Conservation (phyloP, 495 filamentous ascomycete genomes). For the Parathielavia hyrcaniae region DNA sequence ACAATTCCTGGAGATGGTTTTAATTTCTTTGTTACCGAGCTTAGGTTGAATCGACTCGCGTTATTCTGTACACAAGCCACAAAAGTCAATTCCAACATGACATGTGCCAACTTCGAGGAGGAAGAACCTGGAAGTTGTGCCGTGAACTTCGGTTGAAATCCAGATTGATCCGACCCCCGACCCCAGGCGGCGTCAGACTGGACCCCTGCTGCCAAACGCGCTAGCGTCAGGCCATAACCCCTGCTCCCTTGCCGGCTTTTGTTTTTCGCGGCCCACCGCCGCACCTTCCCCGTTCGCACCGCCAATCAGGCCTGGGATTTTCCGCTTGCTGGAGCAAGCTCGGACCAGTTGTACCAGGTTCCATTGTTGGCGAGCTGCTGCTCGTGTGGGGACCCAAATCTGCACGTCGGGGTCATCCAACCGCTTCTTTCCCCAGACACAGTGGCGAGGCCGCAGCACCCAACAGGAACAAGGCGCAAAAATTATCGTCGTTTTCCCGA, state of each 20-base stretch:
- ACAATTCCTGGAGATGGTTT: no score
- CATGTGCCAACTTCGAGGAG: no score
- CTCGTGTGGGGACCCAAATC: conserved; percentile 17
- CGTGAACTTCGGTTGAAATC: no score
- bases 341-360: conserved; percentile 12
- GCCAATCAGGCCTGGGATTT: conserved; percentile 13
- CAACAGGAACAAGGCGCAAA: conserved; percentile 19
- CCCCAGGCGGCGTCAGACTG: no score
- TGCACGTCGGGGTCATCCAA: conserved; percentile 23
- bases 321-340: conserved; percentile 7
- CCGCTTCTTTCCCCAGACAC: conserved; percentile 17
- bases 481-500: conserved; percentile 14
- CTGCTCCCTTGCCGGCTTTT: conserved; percentile 15
- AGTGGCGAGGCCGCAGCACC: neutral
- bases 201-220: no score
- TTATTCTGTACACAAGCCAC: no score
- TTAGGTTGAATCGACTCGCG: no score
- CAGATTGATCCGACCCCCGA: no score
- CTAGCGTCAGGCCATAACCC: neutral
- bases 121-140: no score
- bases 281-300: conserved; percentile 4
- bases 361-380: neutral
- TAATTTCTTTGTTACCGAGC: no score
- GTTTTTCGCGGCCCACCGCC: conserved; percentile 2
- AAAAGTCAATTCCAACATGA: no score